phyloP scores from a whole-genome alignment of 78 protist genomes.

The Planoprotostelium fungivorum region DNA sequence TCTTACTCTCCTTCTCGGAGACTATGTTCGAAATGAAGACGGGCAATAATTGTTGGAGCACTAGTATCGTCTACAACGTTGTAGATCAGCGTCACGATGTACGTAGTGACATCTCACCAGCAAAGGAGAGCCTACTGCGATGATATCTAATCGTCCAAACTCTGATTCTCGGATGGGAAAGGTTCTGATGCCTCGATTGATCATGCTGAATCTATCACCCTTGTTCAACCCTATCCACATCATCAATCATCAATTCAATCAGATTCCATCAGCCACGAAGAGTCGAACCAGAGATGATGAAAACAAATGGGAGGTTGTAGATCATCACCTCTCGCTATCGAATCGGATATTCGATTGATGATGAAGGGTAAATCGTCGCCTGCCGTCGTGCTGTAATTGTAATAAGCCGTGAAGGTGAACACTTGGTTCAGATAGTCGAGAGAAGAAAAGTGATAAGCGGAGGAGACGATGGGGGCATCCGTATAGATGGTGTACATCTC shows the following conservation, averaged over 20 bases:
- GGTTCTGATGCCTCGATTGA: not conserved
- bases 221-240: not conserved
- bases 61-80: not conserved
- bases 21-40: slow-evolving; percentile 27
- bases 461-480: not conserved
- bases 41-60: slow-evolving; percentile 15
- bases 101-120: not conserved
- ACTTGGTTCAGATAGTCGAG: not conserved
- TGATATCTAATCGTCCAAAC: not conserved
- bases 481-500: not conserved
- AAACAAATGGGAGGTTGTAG: too few relatives aligned
- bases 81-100: not conserved
- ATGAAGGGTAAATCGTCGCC: not conserved
- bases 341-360: not conserved
- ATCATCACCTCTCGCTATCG: not conserved
- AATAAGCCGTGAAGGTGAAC: not conserved
- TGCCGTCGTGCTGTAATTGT: not conserved
- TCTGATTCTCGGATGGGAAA: not conserved
- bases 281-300: too few relatives aligned
- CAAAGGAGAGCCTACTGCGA: not conserved
- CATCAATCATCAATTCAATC: not conserved
- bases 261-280: too few relatives aligned
- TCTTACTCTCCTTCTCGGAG: slow-evolving; percentile 21
- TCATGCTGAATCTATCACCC: not conserved
- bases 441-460: not conserved